These are phyloP conservation scores for Chenopodium suecicum DNA, from an alignment of 148 eudicot species.

Conservation along the genomic window DNA sequence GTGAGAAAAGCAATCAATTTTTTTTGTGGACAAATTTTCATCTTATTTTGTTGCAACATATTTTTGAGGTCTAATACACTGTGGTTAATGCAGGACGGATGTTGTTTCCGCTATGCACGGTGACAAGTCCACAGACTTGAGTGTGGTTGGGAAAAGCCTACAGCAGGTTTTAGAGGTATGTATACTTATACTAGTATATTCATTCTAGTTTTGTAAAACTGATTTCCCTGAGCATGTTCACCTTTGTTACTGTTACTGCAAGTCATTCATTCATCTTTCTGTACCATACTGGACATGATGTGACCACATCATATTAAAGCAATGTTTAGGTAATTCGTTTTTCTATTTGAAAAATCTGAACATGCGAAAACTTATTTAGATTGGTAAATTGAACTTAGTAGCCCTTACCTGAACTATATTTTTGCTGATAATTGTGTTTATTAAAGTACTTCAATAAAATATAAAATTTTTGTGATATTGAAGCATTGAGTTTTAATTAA, in stretches of 20 bases:
- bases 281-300: not conserved
- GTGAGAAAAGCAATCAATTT: not conserved
- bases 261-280: not conserved
- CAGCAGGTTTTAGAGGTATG: constrained; percentile 54
- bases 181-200: not conserved
- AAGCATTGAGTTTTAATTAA: too few species aligned
- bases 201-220: not conserved
- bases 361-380: not conserved
- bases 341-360: not conserved
- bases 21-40: not conserved
- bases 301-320: not conserved
- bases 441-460: too few species aligned
- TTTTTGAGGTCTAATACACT: not conserved
- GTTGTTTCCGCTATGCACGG: constrained; percentile 73
- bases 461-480: too few species aligned
- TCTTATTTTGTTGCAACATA: not conserved
- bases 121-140: constrained; percentile 66
- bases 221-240: not conserved
- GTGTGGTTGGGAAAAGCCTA: constrained; percentile 49
- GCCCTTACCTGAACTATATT: too few species aligned
- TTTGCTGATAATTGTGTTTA: too few species aligned
- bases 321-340: not conserved
- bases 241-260: not conserved
- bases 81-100: constrained; percentile 53
- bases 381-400: too few species aligned